Percentiles rank a stretch among this genome's conserved stretches.
Conservation (phyloP, 768 basidiomycete genomes). For the Collybia nuda region DNA sequence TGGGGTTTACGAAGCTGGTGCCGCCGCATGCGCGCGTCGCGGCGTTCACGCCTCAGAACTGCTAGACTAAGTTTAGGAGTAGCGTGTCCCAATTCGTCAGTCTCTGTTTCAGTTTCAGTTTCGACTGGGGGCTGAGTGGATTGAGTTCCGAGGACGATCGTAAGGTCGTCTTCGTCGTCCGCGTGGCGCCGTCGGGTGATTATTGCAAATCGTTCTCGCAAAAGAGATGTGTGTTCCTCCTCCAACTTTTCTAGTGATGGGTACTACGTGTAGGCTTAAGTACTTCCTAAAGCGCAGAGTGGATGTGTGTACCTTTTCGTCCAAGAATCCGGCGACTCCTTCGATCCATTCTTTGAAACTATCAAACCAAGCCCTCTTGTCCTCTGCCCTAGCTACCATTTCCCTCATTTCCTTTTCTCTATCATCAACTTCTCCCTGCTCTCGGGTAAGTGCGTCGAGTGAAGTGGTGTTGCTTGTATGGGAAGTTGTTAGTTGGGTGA, state of each 20-base stretch:
- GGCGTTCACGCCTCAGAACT: conserved; percentile 51
- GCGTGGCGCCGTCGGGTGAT: conserved; percentile 61
- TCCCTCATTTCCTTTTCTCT: conserved; percentile 74
- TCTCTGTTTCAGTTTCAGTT: conserved; percentile 37
- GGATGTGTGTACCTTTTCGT: conserved; percentile 62
- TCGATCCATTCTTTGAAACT: conserved; percentile 82
- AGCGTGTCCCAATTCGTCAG: conserved; percentile 63
- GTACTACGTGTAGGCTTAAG: conserved; percentile 46
- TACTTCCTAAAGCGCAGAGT: neutral
- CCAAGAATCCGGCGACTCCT: conserved; percentile 79
- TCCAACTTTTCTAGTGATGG: conserved; percentile 78
- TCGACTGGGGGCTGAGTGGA: conserved; percentile 26
- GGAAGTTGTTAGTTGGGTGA: conserved; percentile 63
- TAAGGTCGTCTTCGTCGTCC: conserved; percentile 83
- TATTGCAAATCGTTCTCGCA: conserved; percentile 75
- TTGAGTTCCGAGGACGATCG: conserved; percentile 61
- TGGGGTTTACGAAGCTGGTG: conserved; percentile 41
- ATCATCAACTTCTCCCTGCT: conserved; percentile 61
- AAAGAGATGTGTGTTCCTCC: conserved; percentile 67
- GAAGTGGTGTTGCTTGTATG: conserved; percentile 62
- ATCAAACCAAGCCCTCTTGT: conserved; percentile 79
- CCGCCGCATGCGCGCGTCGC: conserved; percentile 57
- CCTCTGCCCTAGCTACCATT: conserved; percentile 73
- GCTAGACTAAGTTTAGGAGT: conserved; percentile 46
- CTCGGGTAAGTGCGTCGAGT: conserved; percentile 56